Conservation (phyloP, 257 asterid genomes). For the Mitragyna speciosa region DNA sequence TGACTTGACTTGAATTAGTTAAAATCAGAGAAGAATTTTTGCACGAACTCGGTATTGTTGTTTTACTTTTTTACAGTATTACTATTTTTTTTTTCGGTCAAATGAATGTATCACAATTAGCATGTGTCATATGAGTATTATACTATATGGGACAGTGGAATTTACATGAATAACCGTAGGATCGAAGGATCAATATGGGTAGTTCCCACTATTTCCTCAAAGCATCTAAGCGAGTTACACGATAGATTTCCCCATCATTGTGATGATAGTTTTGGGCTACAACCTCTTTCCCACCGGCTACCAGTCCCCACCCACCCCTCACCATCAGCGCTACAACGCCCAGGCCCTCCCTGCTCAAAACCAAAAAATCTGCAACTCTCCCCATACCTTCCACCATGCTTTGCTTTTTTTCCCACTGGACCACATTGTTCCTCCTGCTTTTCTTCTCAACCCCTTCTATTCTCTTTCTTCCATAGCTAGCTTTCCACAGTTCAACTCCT, state of each 20-base stretch:
- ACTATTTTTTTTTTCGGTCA: too few relatives aligned
- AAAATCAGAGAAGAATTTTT: too few relatives aligned
- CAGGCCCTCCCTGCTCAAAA: background rate
- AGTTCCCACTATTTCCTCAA: background rate
- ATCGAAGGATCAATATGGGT: background rate
- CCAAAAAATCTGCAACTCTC: constrained; percentile 6
- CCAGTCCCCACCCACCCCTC: background rate
- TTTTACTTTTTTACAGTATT: too few relatives aligned
- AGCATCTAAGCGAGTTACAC: constrained; percentile 1
- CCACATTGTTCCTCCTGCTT: background rate
- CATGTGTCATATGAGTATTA: too few relatives aligned
- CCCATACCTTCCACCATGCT: background rate
- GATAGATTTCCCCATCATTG: background rate
- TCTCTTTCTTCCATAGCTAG: background rate
- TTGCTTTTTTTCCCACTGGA: background rate
- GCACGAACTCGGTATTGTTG: too few relatives aligned
- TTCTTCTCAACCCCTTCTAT: background rate
- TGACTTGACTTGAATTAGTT: too few relatives aligned
- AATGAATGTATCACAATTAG: too few relatives aligned
- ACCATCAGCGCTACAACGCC: background rate
- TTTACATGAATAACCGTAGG: background rate
- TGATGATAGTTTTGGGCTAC: too few relatives aligned
- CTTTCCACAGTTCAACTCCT: background rate
- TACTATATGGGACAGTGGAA: too few relatives aligned
- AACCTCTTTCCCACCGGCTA: background rate